These are phyloP conservation scores for Oryza brachyantha DNA, from an alignment of 176 grass and related monocot genomes.

Conservation along the genomic window DNA sequence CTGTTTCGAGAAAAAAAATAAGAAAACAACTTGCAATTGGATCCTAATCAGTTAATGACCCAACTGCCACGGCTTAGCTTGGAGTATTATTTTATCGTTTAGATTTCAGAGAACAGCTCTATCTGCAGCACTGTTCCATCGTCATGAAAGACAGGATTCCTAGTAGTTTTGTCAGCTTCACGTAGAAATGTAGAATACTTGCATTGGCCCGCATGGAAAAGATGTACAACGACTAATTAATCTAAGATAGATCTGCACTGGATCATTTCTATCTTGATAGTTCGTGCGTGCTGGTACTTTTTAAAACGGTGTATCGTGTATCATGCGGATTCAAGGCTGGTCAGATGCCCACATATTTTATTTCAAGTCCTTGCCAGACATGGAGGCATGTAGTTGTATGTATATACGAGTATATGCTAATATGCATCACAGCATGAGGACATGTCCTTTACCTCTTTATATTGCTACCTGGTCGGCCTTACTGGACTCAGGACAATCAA, in stretches of 20 bases:
- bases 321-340: neutral
- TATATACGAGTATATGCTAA: no score
- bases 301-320: neutral
- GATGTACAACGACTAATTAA: neutral
- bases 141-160: slow-evolving; percentile 17
- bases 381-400: neutral
- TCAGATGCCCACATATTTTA: neutral
- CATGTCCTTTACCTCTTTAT: neutral
- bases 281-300: neutral
- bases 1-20: neutral
- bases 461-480: neutral
- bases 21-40: neutral
- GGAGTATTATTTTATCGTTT: neutral
- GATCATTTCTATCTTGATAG: neutral
- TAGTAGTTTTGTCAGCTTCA: neutral
- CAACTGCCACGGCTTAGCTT: slow-evolving; percentile 5
- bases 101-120: neutral
- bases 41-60: neutral
- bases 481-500: no score
- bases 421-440: neutral
- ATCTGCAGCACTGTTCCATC: neutral
- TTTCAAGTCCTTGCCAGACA: neutral
- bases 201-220: neutral
- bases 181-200: neutral
- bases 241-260: slow-evolving; percentile 4